Conservation (phyloP, 2,329 filamentous ascomycete genomes). For the Ceratocystis albifundus region DNA sequence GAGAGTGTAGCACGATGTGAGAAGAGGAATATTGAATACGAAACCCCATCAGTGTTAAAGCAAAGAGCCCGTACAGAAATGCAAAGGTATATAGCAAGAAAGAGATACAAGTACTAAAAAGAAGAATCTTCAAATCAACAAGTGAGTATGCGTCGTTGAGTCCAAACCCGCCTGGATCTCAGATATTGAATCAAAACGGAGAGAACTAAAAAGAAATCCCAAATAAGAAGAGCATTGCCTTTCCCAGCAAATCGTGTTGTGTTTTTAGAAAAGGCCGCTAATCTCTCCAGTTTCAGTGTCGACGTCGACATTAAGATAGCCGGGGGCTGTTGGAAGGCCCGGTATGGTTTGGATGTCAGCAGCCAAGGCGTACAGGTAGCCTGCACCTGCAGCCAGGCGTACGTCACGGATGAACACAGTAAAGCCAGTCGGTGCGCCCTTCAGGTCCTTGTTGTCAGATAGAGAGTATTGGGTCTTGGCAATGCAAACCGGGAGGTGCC, state of each 20-base stretch:
- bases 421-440: slow-evolving; percentile 90
- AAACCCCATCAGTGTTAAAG: slow-evolving; percentile 10
- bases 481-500: slow-evolving; percentile 86
- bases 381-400: slow-evolving; percentile 82
- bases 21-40: not conserved
- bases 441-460: slow-evolving; percentile 82
- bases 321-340: slow-evolving; percentile 84
- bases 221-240: not conserved
- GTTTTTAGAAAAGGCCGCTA: slow-evolving; percentile 68
- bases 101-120: slow-evolving; percentile 4
- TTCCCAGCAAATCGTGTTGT: not conserved
- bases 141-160: slow-evolving; percentile 19
- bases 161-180: slow-evolving; percentile 11
- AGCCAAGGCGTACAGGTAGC: slow-evolving; percentile 85
- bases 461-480: slow-evolving; percentile 98
- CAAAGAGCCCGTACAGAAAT: not conserved
- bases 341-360: slow-evolving; percentile 98
- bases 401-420: slow-evolving; percentile 92
- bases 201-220: not conserved
- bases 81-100: not conserved
- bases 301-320: slow-evolving; percentile 87
- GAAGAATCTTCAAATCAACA: slow-evolving; percentile 1
- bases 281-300: slow-evolving; percentile 75
- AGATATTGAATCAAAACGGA: slow-evolving; percentile 10
- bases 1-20: too few species aligned